These are phyloP conservation scores for Chalaropsis ovoidea DNA, from an alignment of 2,329 filamentous ascomycete genomes.

Conservation along the genomic window DNA sequence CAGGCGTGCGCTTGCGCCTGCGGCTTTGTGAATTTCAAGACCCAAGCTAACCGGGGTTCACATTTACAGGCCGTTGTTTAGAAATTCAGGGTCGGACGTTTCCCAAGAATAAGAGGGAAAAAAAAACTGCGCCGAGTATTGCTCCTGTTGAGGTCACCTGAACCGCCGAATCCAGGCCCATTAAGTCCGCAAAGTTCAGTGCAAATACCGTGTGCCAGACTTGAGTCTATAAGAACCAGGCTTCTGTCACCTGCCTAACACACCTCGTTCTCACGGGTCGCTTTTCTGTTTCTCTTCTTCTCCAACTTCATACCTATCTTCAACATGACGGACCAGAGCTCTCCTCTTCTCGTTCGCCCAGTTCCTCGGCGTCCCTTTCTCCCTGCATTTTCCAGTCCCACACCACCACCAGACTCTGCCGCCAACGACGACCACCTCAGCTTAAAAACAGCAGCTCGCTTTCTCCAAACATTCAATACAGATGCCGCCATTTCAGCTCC, in stretches of 20 bases:
- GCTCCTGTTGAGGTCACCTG: neutral
- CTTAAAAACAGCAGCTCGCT: constrained; percentile 26
- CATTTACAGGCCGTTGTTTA: neutral
- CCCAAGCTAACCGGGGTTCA: neutral
- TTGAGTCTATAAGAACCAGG: neutral
- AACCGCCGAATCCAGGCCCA: neutral
- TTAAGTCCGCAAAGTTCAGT: neutral
- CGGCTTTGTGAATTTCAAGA: neutral
- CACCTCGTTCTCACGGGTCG: neutral
- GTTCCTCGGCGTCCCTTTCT: constrained; percentile 63
- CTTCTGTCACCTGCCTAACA: neutral
- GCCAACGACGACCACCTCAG: constrained; percentile 31
- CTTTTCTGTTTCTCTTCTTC: neutral
- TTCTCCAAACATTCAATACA: constrained; percentile 23
- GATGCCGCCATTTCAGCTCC: constrained; percentile 33
- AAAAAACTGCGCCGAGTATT: neutral
- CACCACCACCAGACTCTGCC: constrained; percentile 36
- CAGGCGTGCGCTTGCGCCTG: neutral
- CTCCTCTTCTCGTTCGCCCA: constrained; percentile 54
- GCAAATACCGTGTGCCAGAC: neutral
- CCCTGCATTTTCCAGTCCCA: constrained; percentile 41
- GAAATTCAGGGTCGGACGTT: neutral
- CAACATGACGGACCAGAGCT: constrained; percentile 35
- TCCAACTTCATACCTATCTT: neutral
- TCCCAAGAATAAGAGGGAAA: neutral